A percentile compares a stretch with the other conserved stretches of the same genome.
These are phyloP conservation scores for Wickerhamiella musiphila DNA, from an alignment of 805 yeast species.

Conservation along the genomic window DNA sequence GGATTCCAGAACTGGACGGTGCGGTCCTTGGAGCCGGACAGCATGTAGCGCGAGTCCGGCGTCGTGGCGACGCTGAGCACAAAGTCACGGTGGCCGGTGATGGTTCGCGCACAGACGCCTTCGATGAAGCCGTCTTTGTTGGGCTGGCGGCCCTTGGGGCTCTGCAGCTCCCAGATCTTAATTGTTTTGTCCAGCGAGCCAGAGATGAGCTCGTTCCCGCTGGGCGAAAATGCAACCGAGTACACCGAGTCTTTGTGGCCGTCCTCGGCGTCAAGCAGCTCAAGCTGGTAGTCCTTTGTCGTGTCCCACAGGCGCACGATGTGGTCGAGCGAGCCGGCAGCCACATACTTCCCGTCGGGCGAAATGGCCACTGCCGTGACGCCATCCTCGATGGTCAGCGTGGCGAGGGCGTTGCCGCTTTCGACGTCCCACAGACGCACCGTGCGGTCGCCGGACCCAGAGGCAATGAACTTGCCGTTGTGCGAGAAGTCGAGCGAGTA, in stretches of 20 bases:
- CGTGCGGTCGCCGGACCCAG: constrained; percentile 93
- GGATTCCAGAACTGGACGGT: constrained; percentile 97
- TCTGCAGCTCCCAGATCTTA: constrained; percentile 79
- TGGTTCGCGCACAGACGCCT: constrained; percentile 69
- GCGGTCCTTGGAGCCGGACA: constrained; percentile 91
- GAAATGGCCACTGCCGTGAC: constrained; percentile 96
- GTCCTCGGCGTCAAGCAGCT: constrained; percentile 81
- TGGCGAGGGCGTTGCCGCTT: constrained; percentile 73
- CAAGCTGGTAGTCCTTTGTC: constrained; percentile 76
- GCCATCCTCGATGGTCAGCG: constrained; percentile 88
- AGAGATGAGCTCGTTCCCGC: constrained; percentile 80
- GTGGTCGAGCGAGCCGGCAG: constrained; percentile 91
- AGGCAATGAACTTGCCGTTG: constrained; percentile 79
- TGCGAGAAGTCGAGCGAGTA: constrained; percentile 91
- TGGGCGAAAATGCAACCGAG: constrained; percentile 81
- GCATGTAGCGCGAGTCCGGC: constrained; percentile 77
- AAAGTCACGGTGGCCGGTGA: constrained; percentile 91
- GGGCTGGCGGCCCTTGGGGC: constrained; percentile 25
- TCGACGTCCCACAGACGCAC: constrained; percentile 93
- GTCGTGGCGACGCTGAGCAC: constrained; percentile 88
- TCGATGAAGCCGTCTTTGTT: constrained; percentile 20
- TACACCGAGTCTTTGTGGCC: constrained; percentile 95
- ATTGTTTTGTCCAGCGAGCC: constrained; percentile 94
- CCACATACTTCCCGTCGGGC: constrained; percentile 84
- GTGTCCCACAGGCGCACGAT: constrained; percentile 97